A percentile compares a stretch with the other conserved stretches of the same genome.
Conservation (phyloP, 768 basidiomycete genomes). For the Cantharellus anzutake region DNA sequence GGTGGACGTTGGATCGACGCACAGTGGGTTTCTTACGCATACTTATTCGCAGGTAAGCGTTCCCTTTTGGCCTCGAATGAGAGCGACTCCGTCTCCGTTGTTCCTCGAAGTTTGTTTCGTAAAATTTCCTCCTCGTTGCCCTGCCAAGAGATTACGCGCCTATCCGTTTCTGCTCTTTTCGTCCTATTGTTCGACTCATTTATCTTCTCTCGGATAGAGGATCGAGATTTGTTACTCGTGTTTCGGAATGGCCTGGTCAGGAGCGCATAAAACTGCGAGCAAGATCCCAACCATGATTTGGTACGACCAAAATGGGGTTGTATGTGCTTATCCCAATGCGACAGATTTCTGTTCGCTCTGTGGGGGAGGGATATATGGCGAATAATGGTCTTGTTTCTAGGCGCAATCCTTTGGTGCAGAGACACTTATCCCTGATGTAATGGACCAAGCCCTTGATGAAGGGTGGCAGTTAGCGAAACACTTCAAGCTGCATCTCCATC, state of each 20-base stretch:
- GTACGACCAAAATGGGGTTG: neutral
- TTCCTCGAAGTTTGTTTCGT: no score
- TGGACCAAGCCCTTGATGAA: neutral
- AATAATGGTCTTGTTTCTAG: neutral
- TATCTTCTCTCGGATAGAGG: neutral
- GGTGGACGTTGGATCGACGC: neutral
- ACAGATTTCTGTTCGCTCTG: neutral
- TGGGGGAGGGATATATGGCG: no score
- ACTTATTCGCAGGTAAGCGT: neutral
- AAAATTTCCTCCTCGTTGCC: no score
- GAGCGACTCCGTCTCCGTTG: no score
- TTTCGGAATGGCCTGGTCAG: neutral
- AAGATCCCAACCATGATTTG: neutral
- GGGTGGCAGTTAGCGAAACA: slow-evolving; percentile 1
- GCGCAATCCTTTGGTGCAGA: neutral
- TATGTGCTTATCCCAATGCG: neutral
- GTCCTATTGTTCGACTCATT: neutral
- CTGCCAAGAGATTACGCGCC: no score
- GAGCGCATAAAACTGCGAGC: neutral
- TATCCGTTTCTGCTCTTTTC: neutral
- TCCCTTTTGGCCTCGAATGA: no score
- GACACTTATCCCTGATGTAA: neutral
- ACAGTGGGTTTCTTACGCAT: neutral
- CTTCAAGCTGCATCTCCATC: slow-evolving; percentile 3
- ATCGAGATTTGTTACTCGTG: neutral